Evolutionary conservation across 768 basidiomycete species (phyloP).

Genomic region (Psilocybe subaeruginosa): DNA sequence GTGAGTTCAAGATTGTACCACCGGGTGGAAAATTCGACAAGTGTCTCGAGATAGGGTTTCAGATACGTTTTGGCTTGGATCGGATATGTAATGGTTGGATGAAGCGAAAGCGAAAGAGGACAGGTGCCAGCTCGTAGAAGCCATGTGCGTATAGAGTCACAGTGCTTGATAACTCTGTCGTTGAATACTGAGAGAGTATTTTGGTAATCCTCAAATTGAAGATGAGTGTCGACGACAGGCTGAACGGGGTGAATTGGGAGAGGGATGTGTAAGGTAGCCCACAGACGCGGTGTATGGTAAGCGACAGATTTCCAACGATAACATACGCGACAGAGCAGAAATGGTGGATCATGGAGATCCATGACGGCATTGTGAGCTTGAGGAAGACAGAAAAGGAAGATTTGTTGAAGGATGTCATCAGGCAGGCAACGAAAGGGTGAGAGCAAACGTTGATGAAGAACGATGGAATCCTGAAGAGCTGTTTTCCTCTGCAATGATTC

Average conservation of each 20-base stretch:
- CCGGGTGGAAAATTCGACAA: neutral
- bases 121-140: slow-evolving; percentile 6
- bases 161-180: neutral
- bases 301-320: slow-evolving; percentile 10
- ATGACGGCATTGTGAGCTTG: slow-evolving; percentile 8
- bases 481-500: neutral
- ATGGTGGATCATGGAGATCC: slow-evolving; percentile 6
- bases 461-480: neutral
- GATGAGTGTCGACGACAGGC: no score
- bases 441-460: neutral
- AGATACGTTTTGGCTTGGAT: neutral
- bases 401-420: slow-evolving; percentile 3
- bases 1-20: slow-evolving; percentile 3
- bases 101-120: slow-evolving; percentile 13
- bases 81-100: neutral
- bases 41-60: neutral
- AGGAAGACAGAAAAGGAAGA: slow-evolving; percentile 15
- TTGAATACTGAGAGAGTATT: neutral
- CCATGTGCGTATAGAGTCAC: slow-evolving; percentile 10
- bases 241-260: neutral
- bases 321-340: slow-evolving; percentile 10
- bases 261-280: slow-evolving; percentile 13
- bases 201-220: neutral
- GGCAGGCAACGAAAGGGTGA: slow-evolving; percentile 6
- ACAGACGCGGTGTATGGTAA: slow-evolving; percentile 11